A percentile compares a stretch with the other conserved stretches of the same genome.
phyloP scores from a whole-genome alignment of 768 basidiomycete species.

The Mycena epipterygia region DNA sequence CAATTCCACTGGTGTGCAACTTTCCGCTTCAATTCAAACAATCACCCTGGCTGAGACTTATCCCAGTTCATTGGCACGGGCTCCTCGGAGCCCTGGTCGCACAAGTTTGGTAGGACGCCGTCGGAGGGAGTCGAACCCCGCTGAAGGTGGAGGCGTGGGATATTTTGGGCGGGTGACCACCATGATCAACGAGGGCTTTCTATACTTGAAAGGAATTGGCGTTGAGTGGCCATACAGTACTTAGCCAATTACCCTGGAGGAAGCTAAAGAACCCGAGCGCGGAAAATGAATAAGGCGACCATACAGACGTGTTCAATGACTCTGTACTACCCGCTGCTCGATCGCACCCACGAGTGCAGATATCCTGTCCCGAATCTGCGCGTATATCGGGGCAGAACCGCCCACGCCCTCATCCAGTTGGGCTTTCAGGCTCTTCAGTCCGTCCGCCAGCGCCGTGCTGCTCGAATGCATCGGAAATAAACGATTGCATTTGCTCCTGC shows the following conservation, averaged over 20 bases:
- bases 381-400: neutral
- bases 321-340: neutral
- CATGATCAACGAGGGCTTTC: too few relatives aligned
- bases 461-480: slow-evolving; percentile 5
- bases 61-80: neutral
- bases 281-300: too few relatives aligned
- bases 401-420: neutral
- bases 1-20: neutral
- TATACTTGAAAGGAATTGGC: too few relatives aligned
- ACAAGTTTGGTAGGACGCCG: too few relatives aligned
- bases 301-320: too few relatives aligned
- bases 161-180: too few relatives aligned
- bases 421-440: neutral
- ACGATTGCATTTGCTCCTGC: neutral
- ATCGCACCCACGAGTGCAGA: neutral
- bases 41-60: neutral
- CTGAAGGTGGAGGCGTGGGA: too few relatives aligned
- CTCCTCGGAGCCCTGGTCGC: neutral
- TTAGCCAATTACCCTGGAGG: too few relatives aligned
- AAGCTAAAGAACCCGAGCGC: too few relatives aligned
- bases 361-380: neutral
- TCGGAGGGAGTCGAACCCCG: too few relatives aligned
- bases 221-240: too few relatives aligned
- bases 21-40: neutral
- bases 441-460: neutral